A percentile compares a stretch with the other conserved stretches of the same genome.
Evolutionary conservation across 2,329 filamentous ascomycete genomes (phyloP).

Genomic region (Ophiocordyceps camponoti-leonardi): DNA sequence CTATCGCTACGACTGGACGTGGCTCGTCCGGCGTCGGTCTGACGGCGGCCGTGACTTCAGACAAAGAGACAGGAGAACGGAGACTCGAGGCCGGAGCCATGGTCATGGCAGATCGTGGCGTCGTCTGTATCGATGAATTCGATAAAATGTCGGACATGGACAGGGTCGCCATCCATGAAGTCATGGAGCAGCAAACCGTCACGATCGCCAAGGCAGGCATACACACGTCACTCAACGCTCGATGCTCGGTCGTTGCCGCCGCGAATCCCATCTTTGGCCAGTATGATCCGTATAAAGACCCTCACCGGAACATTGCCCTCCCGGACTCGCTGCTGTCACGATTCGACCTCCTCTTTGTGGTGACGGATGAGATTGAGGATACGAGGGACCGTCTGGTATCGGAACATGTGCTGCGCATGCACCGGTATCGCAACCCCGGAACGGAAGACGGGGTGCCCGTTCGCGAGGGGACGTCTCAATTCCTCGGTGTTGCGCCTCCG

Average conservation of each 20-base stretch:
- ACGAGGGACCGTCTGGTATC: conserved; percentile 77
- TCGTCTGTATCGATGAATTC: conserved; percentile 97
- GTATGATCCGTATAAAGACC: conserved; percentile 87
- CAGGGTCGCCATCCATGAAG: conserved; percentile 98
- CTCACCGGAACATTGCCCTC: conserved; percentile 96
- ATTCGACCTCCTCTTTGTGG: conserved; percentile 97
- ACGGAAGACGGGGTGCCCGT: conserved; percentile 91
- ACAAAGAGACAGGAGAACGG: conserved; percentile 96
- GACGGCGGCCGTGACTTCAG: conserved; percentile 90
- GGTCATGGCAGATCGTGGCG: conserved; percentile 93
- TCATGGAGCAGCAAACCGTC: conserved; percentile 99
- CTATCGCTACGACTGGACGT: conserved; percentile 95
- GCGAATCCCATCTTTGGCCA: conserved; percentile 91
- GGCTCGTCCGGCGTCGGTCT: conserved; percentile 94
- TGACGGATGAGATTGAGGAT: conserved; percentile 94
- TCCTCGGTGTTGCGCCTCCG: conserved; percentile 73
- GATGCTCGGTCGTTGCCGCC: conserved; percentile 87
- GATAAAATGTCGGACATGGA: conserved; percentile 98
- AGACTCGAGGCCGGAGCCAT: conserved; percentile 96
- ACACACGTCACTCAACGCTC: conserved; percentile 89
- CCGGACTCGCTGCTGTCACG: conserved; percentile 97
- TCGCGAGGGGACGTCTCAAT: conserved; percentile 70
- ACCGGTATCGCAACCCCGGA: conserved; percentile 81
- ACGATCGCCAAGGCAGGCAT: conserved; percentile 98
- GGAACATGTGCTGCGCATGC: conserved; percentile 96